A percentile compares a stretch with the other conserved stretches of the same genome.
Conservation (phyloP, 2,329 filamentous ascomycete species). For the Coniosporium tulheliwenetii region DNA sequence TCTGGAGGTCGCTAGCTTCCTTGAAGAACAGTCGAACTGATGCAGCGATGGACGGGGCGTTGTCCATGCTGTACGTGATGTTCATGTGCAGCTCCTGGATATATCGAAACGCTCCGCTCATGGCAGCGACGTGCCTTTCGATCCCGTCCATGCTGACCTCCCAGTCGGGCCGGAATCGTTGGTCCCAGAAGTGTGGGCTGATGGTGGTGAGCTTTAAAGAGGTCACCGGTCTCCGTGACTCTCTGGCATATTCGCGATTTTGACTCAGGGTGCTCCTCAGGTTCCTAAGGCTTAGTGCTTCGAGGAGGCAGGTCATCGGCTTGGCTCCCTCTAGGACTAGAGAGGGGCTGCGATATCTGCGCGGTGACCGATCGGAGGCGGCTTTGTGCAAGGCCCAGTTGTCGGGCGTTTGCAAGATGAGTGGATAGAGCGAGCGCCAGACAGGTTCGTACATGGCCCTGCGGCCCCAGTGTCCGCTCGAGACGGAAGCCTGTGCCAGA, state of each 20-base stretch:
- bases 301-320: neutral
- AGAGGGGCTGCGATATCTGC: no score
- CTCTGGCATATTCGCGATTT: no score
- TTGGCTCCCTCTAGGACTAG: no score
- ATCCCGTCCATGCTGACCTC: neutral
- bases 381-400: conserved; percentile 2
- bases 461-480: conserved; percentile 1
- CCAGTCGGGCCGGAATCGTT: neutral
- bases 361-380: neutral
- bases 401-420: conserved; percentile 1
- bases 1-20: conserved; percentile 5
- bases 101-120: conserved; percentile 1
- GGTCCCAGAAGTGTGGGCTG: conserved; percentile 1
- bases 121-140: neutral
- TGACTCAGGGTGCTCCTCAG: neutral
- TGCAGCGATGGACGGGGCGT: conserved; percentile 7
- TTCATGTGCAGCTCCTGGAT: conserved; percentile 2
- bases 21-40: conserved; percentile 2
- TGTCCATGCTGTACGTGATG: conserved; percentile 4
- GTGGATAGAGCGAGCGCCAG: conserved; percentile 1
- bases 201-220: conserved; percentile 1
- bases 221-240: neutral
- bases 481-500: neutral
- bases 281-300: neutral
- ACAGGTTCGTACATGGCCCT: neutral